Evolutionary conservation across 495 filamentous ascomycete species (phyloP).

Genomic region (Rhypophila decipiens): DNA sequence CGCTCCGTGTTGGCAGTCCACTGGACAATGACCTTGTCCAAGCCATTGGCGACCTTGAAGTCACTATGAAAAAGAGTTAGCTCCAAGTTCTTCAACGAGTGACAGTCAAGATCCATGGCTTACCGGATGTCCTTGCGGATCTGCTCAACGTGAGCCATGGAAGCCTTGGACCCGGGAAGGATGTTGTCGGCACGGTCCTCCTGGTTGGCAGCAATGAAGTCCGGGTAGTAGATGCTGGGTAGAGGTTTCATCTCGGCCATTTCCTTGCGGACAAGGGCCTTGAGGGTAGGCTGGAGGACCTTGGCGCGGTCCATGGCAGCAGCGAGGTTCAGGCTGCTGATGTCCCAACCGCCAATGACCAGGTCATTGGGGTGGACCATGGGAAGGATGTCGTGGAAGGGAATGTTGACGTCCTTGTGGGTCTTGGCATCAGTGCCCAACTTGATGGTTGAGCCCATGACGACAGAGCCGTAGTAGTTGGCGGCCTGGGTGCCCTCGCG

Average conservation of each 20-base stretch:
- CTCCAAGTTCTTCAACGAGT: neutral
- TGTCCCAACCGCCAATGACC: conserved; percentile 95
- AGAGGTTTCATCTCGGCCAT: conserved; percentile 86
- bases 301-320: conserved; percentile 92
- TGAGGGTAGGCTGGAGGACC: conserved; percentile 89
- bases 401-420: conserved; percentile 87
- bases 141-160: conserved; percentile 80
- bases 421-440: conserved; percentile 82
- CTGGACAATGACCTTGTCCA: conserved; percentile 96
- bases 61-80: conserved; percentile 48
- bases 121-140: conserved; percentile 93
- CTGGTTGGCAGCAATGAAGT: conserved; percentile 99
- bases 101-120: conserved; percentile 14
- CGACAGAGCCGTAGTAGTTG: conserved; percentile 96
- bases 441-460: conserved; percentile 97
- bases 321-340: conserved; percentile 81
- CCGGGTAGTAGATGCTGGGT: conserved; percentile 95
- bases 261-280: conserved; percentile 82
- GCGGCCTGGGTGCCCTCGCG: conserved; percentile 75
- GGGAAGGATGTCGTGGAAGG: conserved; percentile 87
- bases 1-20: conserved; percentile 99
- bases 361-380: conserved; percentile 98
- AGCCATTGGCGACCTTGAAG: conserved; percentile 77
- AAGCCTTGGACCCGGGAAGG: conserved; percentile 76
- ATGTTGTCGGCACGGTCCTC: conserved; percentile 94